Evolutionary conservation across 2,329 filamentous ascomycete genomes (phyloP).

Genomic region (Talaromyces verruculosus): DNA sequence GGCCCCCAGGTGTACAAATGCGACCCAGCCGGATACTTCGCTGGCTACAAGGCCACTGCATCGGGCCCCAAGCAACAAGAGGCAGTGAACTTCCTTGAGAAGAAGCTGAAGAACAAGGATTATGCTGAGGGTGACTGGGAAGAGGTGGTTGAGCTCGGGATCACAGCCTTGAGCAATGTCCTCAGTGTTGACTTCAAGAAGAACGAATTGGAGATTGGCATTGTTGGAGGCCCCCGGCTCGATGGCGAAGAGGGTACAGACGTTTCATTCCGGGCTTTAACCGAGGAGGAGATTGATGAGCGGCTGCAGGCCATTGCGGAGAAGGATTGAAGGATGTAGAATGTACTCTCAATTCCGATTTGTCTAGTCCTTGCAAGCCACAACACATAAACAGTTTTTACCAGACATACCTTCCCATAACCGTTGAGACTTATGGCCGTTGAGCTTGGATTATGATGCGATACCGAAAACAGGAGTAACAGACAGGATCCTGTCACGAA

Average conservation of each 20-base stretch:
- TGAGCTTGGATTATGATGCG: background rate
- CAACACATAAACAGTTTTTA: background rate
- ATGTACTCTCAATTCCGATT: background rate
- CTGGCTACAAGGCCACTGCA: constrained; percentile 96
- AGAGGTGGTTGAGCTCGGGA: constrained; percentile 95
- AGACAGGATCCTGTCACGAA: background rate
- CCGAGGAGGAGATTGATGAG: constrained; percentile 97
- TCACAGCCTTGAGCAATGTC: constrained; percentile 91
- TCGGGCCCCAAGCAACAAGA: constrained; percentile 98
- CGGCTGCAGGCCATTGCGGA: constrained; percentile 96
- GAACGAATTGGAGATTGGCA: constrained; percentile 95
- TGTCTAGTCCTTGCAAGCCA: constrained; percentile 1
- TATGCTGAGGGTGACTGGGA: constrained; percentile 89
- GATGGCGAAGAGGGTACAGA: constrained; percentile 83
- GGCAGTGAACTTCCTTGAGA: constrained; percentile 96
- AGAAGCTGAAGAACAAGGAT: constrained; percentile 99
- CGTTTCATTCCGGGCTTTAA: constrained; percentile 79
- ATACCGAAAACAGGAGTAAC: background rate
- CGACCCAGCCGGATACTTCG: constrained; percentile 96
- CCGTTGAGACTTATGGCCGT: background rate
- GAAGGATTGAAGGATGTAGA: constrained; percentile 69
- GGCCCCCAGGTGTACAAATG: constrained; percentile 98
- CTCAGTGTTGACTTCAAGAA: constrained; percentile 99
- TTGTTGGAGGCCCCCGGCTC: constrained; percentile 81
- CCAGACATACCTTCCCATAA: background rate